phyloP scores from a whole-genome alignment of 2,329 filamentous ascomycete species.

The Penicillium sclerotigenum region DNA sequence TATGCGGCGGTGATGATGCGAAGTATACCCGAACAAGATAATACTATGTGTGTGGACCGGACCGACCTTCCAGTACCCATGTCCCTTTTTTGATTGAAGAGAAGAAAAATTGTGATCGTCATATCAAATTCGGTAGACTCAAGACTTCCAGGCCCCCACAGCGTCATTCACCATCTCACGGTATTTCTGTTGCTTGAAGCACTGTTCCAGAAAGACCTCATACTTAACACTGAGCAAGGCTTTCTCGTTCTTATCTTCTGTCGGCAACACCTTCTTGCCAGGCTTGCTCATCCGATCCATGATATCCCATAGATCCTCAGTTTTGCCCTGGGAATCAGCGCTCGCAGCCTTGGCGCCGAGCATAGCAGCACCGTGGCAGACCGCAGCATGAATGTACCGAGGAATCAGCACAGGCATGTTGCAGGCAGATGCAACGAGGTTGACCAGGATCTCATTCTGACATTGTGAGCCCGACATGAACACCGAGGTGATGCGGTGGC shows the following conservation, averaged over 20 bases:
- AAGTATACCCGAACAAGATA: neutral
- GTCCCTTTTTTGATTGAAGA: neutral
- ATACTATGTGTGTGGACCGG: too few species aligned
- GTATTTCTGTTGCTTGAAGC: slow-evolving; percentile 78
- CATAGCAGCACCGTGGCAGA: slow-evolving; percentile 98
- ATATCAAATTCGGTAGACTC: slow-evolving; percentile 9
- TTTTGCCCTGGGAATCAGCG: slow-evolving; percentile 70
- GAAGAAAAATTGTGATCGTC: neutral
- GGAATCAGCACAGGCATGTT: slow-evolving; percentile 91
- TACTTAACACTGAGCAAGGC: slow-evolving; percentile 84
- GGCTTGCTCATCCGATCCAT: slow-evolving; percentile 98
- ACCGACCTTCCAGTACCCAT: neutral
- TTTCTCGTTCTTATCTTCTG: slow-evolving; percentile 69
- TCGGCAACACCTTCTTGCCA: slow-evolving; percentile 76
- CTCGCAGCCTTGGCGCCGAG: slow-evolving; percentile 95
- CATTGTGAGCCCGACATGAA: slow-evolving; percentile 99
- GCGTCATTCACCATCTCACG: slow-evolving; percentile 71
- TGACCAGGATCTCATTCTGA: slow-evolving; percentile 90
- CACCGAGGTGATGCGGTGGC: slow-evolving; percentile 84
- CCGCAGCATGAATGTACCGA: slow-evolving; percentile 88
- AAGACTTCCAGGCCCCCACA: slow-evolving; percentile 43
- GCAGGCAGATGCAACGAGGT: slow-evolving; percentile 84
- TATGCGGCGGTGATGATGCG: slow-evolving; percentile 4
- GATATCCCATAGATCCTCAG: slow-evolving; percentile 88
- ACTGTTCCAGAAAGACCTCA: slow-evolving; percentile 91